These are phyloP conservation scores for Tetrahymena malaccensis DNA, from an alignment of 73 alveolate genomes.

Conservation along the genomic window DNA sequence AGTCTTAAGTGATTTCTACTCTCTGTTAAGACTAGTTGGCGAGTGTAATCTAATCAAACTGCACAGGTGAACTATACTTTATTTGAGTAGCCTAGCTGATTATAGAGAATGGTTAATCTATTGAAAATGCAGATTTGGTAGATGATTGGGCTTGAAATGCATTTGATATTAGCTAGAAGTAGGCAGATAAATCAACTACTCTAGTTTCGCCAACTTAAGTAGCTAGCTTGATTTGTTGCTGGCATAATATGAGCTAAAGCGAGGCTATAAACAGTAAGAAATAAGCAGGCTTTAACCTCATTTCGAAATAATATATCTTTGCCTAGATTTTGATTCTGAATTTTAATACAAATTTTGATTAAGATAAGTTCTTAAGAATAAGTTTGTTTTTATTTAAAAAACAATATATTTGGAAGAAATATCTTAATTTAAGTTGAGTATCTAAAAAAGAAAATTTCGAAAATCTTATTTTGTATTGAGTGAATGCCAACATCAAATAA, in stretches of 20 bases:
- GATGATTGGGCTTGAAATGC: not conserved
- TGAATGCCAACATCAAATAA: no score
- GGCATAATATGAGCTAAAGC: not conserved
- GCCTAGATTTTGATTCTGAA: not conserved
- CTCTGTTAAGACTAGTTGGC: not conserved
- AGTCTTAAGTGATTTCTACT: not conserved
- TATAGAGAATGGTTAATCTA: not conserved
- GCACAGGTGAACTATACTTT: not conserved
- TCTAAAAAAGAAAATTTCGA: no score
- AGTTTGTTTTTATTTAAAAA: no score
- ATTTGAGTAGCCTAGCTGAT: not conserved
- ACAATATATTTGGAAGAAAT: no score
- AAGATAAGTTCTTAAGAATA: not conserved
- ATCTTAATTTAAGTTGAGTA: no score
- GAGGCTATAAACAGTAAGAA: not conserved
- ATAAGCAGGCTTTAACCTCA: not conserved
- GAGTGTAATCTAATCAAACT: not conserved
- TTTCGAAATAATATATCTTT: no score
- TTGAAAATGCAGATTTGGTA: not conserved
- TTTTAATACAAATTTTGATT: not conserved
- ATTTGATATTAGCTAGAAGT: not conserved
- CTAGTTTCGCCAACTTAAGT: not conserved
- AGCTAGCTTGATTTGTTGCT: not conserved
- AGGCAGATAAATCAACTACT: not conserved
- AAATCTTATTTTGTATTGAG: no score